Percentiles rank a stretch among this genome's conserved stretches.
These are phyloP conservation scores for Paraphaeosphaeria minitans DNA, from an alignment of 2,329 filamentous ascomycete genomes.

Conservation along the genomic window DNA sequence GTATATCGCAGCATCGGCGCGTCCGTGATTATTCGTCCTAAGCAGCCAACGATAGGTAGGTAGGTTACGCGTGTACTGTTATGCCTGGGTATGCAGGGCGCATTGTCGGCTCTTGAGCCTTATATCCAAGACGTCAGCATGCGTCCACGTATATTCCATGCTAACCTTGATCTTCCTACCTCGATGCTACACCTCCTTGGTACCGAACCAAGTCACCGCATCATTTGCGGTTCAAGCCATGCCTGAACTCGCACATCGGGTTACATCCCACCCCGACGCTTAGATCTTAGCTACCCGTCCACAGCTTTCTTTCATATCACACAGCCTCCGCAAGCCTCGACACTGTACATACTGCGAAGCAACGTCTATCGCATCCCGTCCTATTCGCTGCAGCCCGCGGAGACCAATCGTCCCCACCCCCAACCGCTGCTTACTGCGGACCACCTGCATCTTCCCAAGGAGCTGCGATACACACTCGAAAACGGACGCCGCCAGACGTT, in stretches of 20 bases:
- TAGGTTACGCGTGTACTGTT: slow-evolving; percentile 10
- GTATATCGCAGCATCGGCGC: slow-evolving; percentile 15
- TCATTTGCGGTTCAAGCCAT: slow-evolving; percentile 9
- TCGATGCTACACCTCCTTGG: slow-evolving; percentile 10
- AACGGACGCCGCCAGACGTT: slow-evolving; percentile 15
- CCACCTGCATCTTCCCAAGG: slow-evolving; percentile 5
- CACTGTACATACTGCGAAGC: not conserved
- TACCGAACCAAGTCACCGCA: slow-evolving; percentile 2
- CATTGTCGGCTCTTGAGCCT: slow-evolving; percentile 3
- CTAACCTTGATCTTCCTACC: slow-evolving; percentile 7
- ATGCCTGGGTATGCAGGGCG: slow-evolving; percentile 17
- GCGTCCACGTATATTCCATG: not conserved
- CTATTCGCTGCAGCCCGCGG: not conserved
- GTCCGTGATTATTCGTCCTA: slow-evolving; percentile 39
- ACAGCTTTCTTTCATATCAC: not conserved
- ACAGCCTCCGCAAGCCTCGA: not conserved
- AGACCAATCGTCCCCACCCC: slow-evolving; percentile 11
- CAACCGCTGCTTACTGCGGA: slow-evolving; percentile 30
- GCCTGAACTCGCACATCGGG: slow-evolving; percentile 9
- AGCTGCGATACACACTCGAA: slow-evolving; percentile 11
- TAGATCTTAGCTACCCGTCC: not conserved
- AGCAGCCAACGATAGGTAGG: slow-evolving; percentile 22
- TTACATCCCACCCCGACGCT: not conserved
- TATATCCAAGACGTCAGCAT: slow-evolving; percentile 9
- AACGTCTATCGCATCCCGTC: not conserved